Evolutionary conservation across 2,329 filamentous ascomycete species (phyloP).

Genomic region (Scedosporium dehoogii): DNA sequence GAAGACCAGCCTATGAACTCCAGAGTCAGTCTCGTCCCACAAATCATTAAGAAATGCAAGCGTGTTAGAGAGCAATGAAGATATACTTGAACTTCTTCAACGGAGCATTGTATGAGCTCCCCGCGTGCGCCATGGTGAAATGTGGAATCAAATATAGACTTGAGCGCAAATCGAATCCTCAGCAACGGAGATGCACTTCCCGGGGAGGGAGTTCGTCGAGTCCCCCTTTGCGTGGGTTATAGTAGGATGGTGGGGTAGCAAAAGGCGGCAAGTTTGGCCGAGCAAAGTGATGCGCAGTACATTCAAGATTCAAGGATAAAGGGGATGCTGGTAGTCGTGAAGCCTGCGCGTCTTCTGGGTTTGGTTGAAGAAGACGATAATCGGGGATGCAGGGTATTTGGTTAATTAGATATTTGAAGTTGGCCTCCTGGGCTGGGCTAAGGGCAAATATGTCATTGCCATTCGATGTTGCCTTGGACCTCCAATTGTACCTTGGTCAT

Average conservation of each 20-base stretch:
- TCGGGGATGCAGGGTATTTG: neutral
- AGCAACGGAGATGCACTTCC: neutral
- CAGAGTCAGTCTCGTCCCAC: conserved; percentile 6
- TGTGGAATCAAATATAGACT: neutral
- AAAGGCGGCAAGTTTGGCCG: too few relatives aligned
- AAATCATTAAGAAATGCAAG: neutral
- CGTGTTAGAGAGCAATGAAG: neutral
- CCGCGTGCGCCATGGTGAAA: conserved; percentile 66
- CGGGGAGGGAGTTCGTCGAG: neutral
- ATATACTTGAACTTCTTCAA: conserved; percentile 99
- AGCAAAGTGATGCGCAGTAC: too few relatives aligned
- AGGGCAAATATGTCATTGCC: neutral
- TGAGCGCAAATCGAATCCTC: neutral
- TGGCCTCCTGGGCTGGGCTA: neutral
- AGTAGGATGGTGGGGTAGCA: too few relatives aligned
- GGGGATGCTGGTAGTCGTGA: too few relatives aligned
- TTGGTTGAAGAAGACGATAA: too few relatives aligned
- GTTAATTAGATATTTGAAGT: neutral
- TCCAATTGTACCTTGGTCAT: neutral
- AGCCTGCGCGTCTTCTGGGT: too few relatives aligned
- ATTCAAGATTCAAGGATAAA: too few relatives aligned
- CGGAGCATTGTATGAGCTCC: conserved; percentile 93
- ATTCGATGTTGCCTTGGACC: neutral
- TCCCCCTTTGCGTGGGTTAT: neutral
- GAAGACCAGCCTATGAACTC: conserved; percentile 69